Base-by-base conservation (phyloP, 805 yeast species). In the Blastobotrys parvus region DNA sequence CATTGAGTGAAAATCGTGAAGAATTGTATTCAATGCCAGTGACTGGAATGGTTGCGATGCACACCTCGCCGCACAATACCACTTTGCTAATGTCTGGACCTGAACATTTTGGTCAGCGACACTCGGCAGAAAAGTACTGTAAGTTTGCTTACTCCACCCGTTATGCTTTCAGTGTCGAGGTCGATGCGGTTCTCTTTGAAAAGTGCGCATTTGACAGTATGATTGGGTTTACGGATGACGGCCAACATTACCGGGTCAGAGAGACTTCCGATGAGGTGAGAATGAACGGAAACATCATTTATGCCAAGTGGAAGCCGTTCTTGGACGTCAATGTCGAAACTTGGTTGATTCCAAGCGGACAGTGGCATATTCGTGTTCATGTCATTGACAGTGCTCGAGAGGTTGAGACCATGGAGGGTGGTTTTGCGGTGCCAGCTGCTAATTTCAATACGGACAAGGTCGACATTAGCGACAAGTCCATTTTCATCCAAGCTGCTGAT, bases 121-220 rank as follows among this genome's bases (percentile, higher is more conserved):
- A 32, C 19, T 35, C 35, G 8, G 42, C 50, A 13, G 56, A 48
- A 21, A 54, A 54, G 42, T 54, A 54, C 48, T 39, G 50, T 44
- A 54, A 54, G 42, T 53, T 53, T 42, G 57, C 55, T n/a, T 54
- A 54, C 37, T 50, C 55, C 10, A 33, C 54, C 2, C 21, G 47
- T 17, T 54, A 52, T 38, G 57, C 52, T 6, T 52, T 54, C 41
- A 44, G 53, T 21, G 43, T 53, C 16, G 48, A 53, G 37, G 38
- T 43, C 25, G 44, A 44, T 19, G 23, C 15, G 15, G 39, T 42
- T 2, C 15, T 37, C 15, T 45, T 50, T 18, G 16, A 39, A 4
- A 43, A 39, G 21, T 44, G 50, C 30, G 52, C 44, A 5, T 47
- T 46, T 17, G 57, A 53, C 41, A 49, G 27, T 30, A 49, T 45